Conservation (phyloP, 169 alveolate genomes). For the Cryptosporidium xiaoi region DNA sequence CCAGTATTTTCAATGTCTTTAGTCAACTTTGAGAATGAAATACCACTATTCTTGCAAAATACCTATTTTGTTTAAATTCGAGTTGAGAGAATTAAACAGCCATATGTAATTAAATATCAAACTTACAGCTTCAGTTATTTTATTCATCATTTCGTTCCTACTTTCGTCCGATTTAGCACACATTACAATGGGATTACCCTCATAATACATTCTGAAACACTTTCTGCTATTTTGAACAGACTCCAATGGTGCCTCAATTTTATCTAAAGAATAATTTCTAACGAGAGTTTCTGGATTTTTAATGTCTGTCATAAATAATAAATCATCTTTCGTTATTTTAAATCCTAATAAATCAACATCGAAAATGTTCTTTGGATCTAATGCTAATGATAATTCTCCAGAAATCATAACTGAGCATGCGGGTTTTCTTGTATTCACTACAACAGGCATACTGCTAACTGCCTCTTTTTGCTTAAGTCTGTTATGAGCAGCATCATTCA, state of each 20-base stretch:
- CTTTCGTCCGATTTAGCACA: slow-evolving; percentile 69
- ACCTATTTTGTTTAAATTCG: slow-evolving; percentile 2
- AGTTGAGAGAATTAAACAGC: slow-evolving; percentile 14
- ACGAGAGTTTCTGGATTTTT: slow-evolving; percentile 45
- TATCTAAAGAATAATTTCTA: slow-evolving; percentile 40
- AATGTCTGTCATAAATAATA: slow-evolving; percentile 54
- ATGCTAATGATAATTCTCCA: slow-evolving; percentile 50
- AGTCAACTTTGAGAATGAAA: slow-evolving; percentile 28
- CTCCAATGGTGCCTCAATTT: slow-evolving; percentile 67
- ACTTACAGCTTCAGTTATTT: slow-evolving; percentile 74
- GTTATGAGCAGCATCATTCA: slow-evolving; percentile 66
- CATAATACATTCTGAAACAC: slow-evolving; percentile 72
- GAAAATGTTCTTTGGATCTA: slow-evolving; percentile 53
- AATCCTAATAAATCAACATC: slow-evolving; percentile 58
- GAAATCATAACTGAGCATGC: slow-evolving; percentile 64
- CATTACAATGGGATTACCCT: slow-evolving; percentile 55
- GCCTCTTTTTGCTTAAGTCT: slow-evolving; percentile 63
- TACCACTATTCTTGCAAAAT: slow-evolving; percentile 67
- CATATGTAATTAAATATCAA: neutral
- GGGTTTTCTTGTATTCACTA: slow-evolving; percentile 33
- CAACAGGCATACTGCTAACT: slow-evolving; percentile 48
- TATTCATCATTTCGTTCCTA: slow-evolving; percentile 71
- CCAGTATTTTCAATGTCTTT: slow-evolving; percentile 51
- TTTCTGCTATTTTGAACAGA: slow-evolving; percentile 73
- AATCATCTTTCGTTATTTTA: slow-evolving; percentile 51